Evolutionary conservation across 2,329 filamentous ascomycete genomes (phyloP).

Genomic region (Diaporthe australafricana): DNA sequence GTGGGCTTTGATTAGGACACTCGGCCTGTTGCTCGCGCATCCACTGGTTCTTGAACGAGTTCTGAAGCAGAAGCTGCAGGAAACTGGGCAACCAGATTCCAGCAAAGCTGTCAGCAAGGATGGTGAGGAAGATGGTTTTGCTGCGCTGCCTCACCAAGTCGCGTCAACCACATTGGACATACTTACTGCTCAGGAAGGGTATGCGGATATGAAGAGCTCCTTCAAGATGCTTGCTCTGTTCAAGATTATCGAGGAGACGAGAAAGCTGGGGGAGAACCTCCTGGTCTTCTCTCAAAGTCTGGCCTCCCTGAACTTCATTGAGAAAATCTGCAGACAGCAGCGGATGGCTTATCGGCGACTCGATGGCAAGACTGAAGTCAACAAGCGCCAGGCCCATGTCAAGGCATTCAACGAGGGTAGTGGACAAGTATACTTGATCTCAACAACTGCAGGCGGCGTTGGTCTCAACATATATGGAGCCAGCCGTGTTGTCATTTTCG

Average conservation of each 20-base stretch:
- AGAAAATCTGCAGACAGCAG: slow-evolving; percentile 61
- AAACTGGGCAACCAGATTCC: slow-evolving; percentile 21
- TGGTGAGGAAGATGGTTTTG: slow-evolving; percentile 34
- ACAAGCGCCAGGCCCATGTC: slow-evolving; percentile 69
- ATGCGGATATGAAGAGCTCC: slow-evolving; percentile 65
- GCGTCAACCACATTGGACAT: slow-evolving; percentile 48
- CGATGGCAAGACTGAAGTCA: slow-evolving; percentile 72
- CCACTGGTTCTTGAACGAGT: slow-evolving; percentile 60
- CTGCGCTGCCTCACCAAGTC: slow-evolving; percentile 45
- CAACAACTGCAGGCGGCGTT: slow-evolving; percentile 83
- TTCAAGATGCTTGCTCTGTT: slow-evolving; percentile 76
- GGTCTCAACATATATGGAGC: slow-evolving; percentile 88
- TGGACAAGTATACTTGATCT: slow-evolving; percentile 79
- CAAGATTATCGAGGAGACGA: slow-evolving; percentile 76
- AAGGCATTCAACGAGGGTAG: slow-evolving; percentile 75
- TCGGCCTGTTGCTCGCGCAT: slow-evolving; percentile 65
- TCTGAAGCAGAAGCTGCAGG: slow-evolving; percentile 53
- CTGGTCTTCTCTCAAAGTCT: slow-evolving; percentile 84
- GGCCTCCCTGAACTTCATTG: slow-evolving; percentile 76
- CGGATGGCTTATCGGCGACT: slow-evolving; percentile 68
- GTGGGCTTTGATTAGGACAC: slow-evolving; percentile 54
- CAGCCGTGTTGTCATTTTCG: slow-evolving; percentile 88
- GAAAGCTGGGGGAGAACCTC: slow-evolving; percentile 74
- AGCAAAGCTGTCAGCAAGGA: not conserved
- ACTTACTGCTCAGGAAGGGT: slow-evolving; percentile 53